Conservation (phyloP, 306 rosid genomes). For the Prunus salicina region DNA sequence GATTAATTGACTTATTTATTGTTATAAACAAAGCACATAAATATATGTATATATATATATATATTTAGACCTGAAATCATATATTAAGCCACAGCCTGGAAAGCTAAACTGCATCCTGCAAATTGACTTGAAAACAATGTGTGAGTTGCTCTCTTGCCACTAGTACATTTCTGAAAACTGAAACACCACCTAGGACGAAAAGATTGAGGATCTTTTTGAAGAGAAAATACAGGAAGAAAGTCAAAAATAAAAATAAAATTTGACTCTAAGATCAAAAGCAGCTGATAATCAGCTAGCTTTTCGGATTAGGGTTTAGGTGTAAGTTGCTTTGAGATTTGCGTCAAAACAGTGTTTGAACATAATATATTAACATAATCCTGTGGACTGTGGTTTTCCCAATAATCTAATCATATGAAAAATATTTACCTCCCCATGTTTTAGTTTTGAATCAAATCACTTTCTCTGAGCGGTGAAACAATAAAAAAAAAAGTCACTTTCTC, state of each 20-base stretch:
- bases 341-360: neutral
- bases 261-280: slow-evolving; percentile 11
- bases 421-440: neutral
- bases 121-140: neutral
- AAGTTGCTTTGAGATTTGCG: slow-evolving; percentile 8
- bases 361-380: neutral
- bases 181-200: neutral
- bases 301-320: slow-evolving; percentile 3
- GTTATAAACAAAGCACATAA: neutral
- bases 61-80: too few species aligned
- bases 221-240: neutral
- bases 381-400: neutral
- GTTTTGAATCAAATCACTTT: neutral
- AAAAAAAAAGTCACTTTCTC: neutral
- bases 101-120: neutral
- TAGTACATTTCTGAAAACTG: neutral
- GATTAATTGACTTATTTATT: neutral
- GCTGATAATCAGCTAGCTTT: neutral
- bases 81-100: neutral
- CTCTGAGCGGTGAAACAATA: too few species aligned
- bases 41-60: neutral
- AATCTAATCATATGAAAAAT: neutral
- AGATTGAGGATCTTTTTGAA: neutral
- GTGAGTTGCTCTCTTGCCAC: neutral
- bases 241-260: neutral